A percentile compares a stretch with the other conserved stretches of the same genome.
Conservation (phyloP, 768 basidiomycete genomes). For the Roridomyces roridus region DNA sequence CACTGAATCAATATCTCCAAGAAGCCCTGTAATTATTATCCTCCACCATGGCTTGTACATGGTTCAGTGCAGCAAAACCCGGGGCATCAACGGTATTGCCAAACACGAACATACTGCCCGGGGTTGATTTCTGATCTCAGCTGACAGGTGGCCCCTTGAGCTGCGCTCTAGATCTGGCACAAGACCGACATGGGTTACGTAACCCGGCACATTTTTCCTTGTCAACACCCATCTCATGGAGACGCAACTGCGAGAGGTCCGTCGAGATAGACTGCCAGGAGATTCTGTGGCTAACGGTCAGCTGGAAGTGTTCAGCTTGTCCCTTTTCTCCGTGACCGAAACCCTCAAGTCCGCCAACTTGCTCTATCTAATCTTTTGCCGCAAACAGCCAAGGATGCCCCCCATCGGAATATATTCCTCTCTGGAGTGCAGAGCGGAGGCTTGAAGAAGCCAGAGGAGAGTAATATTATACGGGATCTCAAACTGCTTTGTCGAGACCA, state of each 20-base stretch:
- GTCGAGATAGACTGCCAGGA: slow-evolving; percentile 10
- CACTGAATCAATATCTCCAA: too few relatives aligned
- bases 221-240: slow-evolving; percentile 46
- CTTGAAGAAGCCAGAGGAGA: slow-evolving; percentile 64
- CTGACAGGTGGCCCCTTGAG: too few relatives aligned
- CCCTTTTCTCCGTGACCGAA: slow-evolving; percentile 84
- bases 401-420: slow-evolving; percentile 79
- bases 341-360: slow-evolving; percentile 86
- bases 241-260: slow-evolving; percentile 54
- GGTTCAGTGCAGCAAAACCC: too few relatives aligned
- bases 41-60: too few relatives aligned
- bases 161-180: too few relatives aligned
- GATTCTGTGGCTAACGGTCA: slow-evolving; percentile 7
- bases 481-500: slow-evolving; percentile 91
- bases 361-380: slow-evolving; percentile 85
- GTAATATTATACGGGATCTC: slow-evolving; percentile 76
- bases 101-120: too few relatives aligned
- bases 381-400: slow-evolving; percentile 75
- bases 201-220: not conserved
- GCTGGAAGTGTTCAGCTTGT: slow-evolving; percentile 60
- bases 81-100: too few relatives aligned
- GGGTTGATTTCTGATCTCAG: too few relatives aligned
- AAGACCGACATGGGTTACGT: too few relatives aligned
- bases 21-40: too few relatives aligned
- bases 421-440: slow-evolving; percentile 62